Conservation (phyloP, 2,329 filamentous ascomycete species). For the Beauveria scarabaeidicola region DNA sequence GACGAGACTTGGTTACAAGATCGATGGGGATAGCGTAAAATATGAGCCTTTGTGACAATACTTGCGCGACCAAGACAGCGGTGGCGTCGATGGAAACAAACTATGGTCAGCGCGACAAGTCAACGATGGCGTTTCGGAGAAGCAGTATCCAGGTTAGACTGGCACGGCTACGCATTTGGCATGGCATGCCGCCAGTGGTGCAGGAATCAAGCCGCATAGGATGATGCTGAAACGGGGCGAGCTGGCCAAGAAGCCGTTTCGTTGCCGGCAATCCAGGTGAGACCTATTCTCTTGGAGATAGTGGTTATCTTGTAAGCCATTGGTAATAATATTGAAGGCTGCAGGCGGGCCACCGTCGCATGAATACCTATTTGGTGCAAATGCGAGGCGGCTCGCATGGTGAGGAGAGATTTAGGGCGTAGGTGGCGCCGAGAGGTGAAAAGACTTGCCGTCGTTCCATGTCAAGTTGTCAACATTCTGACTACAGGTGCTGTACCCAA, state of each 20-base stretch:
- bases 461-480: not conserved
- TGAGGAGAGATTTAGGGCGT: not conserved
- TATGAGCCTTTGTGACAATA: not conserved
- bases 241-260: not conserved
- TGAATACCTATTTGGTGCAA: not conserved
- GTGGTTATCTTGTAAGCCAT: not conserved
- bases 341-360: not conserved
- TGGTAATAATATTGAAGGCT: not conserved
- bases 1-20: not conserved
- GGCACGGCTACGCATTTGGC: not conserved
- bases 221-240: not conserved
- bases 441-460: not conserved
- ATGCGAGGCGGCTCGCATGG: not conserved
- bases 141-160: not conserved
- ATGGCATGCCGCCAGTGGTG: not conserved
- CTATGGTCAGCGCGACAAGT: not conserved
- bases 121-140: not conserved
- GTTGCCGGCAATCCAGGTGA: not conserved
- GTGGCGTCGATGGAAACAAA: not conserved
- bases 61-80: not conserved
- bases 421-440: not conserved
- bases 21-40: not conserved
- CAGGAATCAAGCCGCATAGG: not conserved
- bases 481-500: too few species aligned
- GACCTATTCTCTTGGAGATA: not conserved